phyloP scores from a whole-genome alignment of 306 rosid genomes.

The Hippophae gyantsensis region DNA sequence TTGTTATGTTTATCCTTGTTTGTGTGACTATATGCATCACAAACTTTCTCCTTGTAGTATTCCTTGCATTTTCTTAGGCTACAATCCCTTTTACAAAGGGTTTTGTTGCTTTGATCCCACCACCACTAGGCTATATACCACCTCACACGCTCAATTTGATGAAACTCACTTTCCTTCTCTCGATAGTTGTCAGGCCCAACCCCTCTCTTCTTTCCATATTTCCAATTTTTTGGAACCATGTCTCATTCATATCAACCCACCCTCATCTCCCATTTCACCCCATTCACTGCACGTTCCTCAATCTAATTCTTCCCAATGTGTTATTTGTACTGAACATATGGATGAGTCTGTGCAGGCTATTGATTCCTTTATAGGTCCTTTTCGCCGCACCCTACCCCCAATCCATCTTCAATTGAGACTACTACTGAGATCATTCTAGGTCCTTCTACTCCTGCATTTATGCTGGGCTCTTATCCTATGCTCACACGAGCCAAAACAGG shows the following conservation, averaged over 20 bases:
- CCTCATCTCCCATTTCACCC: background rate
- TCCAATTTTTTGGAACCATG: background rate
- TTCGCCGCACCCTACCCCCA: background rate
- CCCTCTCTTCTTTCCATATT: too few species aligned
- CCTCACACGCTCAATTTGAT: too few species aligned
- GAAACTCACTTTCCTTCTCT: too few species aligned
- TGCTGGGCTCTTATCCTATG: background rate
- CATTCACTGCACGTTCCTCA: background rate
- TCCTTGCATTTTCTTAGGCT: too few species aligned
- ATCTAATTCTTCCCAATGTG: background rate
- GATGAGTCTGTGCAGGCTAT: background rate
- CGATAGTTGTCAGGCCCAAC: too few species aligned
- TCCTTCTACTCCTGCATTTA: background rate
- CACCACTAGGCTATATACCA: too few species aligned
- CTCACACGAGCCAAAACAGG: background rate
- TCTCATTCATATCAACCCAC: background rate
- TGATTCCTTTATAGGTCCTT: constrained; percentile 1
- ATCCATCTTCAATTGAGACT: background rate
- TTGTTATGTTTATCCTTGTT: too few species aligned
- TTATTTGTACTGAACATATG: background rate
- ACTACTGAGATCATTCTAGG: background rate
- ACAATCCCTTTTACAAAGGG: too few species aligned
- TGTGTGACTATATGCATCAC: too few species aligned
- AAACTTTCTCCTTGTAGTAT: too few species aligned
- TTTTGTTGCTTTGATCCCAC: too few species aligned